These are phyloP conservation scores for Colletotrichum tropicale DNA, from an alignment of 2,329 filamentous ascomycete genomes.

Conservation along the genomic window DNA sequence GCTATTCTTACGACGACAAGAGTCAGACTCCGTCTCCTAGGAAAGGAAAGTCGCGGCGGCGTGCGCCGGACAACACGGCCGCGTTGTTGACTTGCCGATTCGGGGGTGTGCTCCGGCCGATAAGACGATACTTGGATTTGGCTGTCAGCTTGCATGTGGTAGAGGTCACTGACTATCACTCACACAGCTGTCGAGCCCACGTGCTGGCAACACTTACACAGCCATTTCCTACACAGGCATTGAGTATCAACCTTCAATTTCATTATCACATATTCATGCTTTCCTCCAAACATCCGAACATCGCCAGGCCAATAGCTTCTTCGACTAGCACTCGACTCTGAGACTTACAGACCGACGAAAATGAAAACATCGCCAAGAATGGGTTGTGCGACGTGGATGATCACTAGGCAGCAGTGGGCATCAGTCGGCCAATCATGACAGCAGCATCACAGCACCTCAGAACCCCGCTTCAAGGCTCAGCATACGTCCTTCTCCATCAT, in stretches of 20 bases:
- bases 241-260: background rate
- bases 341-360: background rate
- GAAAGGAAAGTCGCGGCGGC: background rate
- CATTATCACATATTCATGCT: background rate
- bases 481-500: too few relatives aligned
- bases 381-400: background rate
- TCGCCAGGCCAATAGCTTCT: background rate
- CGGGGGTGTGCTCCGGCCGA: background rate
- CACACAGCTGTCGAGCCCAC: background rate
- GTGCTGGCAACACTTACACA: background rate
- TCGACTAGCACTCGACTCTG: background rate
- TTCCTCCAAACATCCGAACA: background rate
- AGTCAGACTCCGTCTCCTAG: background rate
- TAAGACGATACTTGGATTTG: background rate
- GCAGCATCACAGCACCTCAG: background rate
- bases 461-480: background rate
- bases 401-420: background rate
- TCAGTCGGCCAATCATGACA: background rate
- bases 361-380: background rate
- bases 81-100: background rate
- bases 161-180: background rate
- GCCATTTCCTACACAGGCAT: background rate
- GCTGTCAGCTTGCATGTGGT: too few relatives aligned
- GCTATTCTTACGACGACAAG: background rate
- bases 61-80: background rate